Percentiles rank a stretch among this genome's conserved stretches.
Conservation (phyloP, 768 basidiomycete genomes). For the Baorangia bicolor region DNA sequence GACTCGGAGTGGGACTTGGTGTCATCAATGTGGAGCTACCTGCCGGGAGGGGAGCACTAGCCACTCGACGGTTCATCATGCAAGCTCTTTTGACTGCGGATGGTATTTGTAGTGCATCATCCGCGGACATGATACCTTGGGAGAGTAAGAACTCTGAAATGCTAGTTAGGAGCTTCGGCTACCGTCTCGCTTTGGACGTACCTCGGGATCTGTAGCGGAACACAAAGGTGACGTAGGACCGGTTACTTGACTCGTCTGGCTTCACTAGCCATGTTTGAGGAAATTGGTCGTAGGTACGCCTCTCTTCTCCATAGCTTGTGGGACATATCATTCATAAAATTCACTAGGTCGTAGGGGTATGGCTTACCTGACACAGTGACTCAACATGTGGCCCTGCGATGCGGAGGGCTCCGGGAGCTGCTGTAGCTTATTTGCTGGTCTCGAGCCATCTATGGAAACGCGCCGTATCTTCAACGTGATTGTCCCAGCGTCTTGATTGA, state of each 20-base stretch:
- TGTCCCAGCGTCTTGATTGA: constrained; percentile 43
- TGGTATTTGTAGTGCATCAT: constrained; percentile 23
- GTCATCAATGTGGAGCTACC: background rate
- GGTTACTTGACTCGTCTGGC: constrained; percentile 38
- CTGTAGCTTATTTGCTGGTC: constrained; percentile 44
- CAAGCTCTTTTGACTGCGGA: constrained; percentile 9
- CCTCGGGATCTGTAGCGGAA: constrained; percentile 64
- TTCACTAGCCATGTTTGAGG: constrained; percentile 54
- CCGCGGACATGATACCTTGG: constrained; percentile 48
- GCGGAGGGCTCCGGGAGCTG: constrained; percentile 36
- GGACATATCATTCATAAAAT: constrained; percentile 4
- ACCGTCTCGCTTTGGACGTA: constrained; percentile 22
- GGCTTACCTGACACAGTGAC: constrained; percentile 48
- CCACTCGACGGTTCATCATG: constrained; percentile 37
- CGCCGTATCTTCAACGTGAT: constrained; percentile 50
- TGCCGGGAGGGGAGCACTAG: constrained; percentile 3
- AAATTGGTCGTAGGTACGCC: constrained; percentile 38
- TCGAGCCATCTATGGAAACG: constrained; percentile 30
- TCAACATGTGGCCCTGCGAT: constrained; percentile 39
- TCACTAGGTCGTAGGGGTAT: background rate
- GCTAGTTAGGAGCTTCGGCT: background rate
- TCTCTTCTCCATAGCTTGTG: constrained; percentile 52
- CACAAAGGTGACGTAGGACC: constrained; percentile 62
- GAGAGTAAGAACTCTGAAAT: constrained; percentile 46
- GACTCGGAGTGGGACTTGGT: constrained; percentile 8